Base-by-base conservation (phyloP, 345 rosid genomes). In the Eucalyptus virginea region DNA sequence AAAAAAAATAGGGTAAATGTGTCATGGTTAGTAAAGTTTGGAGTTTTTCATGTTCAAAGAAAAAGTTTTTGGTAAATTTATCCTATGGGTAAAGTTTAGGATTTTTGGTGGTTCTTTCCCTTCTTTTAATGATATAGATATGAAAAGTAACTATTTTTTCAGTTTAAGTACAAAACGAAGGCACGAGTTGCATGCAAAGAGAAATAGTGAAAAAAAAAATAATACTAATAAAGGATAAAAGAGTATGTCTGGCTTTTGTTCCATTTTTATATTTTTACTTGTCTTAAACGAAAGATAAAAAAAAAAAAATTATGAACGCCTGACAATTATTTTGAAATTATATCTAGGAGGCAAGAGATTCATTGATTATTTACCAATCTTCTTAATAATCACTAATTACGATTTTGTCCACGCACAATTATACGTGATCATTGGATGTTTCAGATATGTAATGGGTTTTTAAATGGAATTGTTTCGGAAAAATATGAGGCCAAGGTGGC, bases 1-100 rank as follows among this genome's bases (percentile, higher is more conserved):
- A 50, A 15, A 45, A 5, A 49, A 50, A 5, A 5, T 50, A 0
- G 1, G 7, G 7, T 50, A 0, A 50, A 50, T 50, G 19, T 6
- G 19, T 50, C 52, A 50, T 1, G 3, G 3, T 50, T 50, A 50
- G 7, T 3, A 50, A 50, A 50, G 0, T 50, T 50, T 50, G 1
- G 19, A 3, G 7, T 16, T 50, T 50, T 50, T 50, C 19, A 50
- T 15, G 19, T 50, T 50, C 2, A 6, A 50, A 50, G 15, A 49
- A 45, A 50, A 50, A 15, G 3, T 1, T 11, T 48, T 48, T 15
- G 7, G 3, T 50, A 50, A 50, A 50, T 50, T 50, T 50, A 16
- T 50, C 19, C 52, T 49, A 50, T 50, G 7, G 52, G 52, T 50
- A 6, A 50, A 50, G 52, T 50, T 50, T 50, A 50, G 52, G 19